Base-by-base conservation (phyloP, 2,329 filamentous ascomycete species). In the Clonostachys rhizophaga region DNA sequence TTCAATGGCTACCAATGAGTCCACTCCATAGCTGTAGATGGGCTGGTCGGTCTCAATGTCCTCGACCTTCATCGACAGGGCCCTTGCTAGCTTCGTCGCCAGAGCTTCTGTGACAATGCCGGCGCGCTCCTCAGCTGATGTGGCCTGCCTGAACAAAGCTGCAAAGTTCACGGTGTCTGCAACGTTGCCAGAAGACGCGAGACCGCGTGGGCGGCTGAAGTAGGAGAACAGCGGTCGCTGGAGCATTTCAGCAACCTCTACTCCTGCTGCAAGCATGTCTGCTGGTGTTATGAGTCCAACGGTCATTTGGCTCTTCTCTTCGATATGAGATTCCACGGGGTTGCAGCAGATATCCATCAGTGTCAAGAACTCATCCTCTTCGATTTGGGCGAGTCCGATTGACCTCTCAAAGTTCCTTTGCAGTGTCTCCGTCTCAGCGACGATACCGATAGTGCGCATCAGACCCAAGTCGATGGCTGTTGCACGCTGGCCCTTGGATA, bases 1-100 rank as follows among this genome's bases (percentile, higher is more conserved):
- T 14, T 70, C 71, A 16, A 78, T 71, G 2, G 74, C 74, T 6
- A 76, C 69, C 10, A 79, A 63, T 0, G 73, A 77, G 58, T 79
- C 76, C 6, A 79, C 69, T 1, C 75, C 76, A 49, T 78, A 79
- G 4, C 65, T 68, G 30, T 62, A 65, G 5, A 69, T 64, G 1
- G 69, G 58, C 45, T 63, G 63, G 33, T 57, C 57, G 35, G 60
- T 55, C 50, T 76, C 69, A 14, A 76, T 64, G 42, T 75, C 71
- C 40, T 67, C 66, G 0, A 64, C 58, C 3, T 67, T 54, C 60
- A 74, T 67, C 47, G 64, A 71, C 64, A 74, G 71, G 24, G 66
- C 64, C 10, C 33, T 13, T 3, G 30, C 43, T 5, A 45, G 11
- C 30, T 20, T 36, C 5, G 30, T 18, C 6, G 16, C 43, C 30